Percentiles rank a stretch among this genome's conserved stretches.
Conservation (phyloP, 2,329 filamentous ascomycete species). For the Grosmannia clavigera region DNA sequence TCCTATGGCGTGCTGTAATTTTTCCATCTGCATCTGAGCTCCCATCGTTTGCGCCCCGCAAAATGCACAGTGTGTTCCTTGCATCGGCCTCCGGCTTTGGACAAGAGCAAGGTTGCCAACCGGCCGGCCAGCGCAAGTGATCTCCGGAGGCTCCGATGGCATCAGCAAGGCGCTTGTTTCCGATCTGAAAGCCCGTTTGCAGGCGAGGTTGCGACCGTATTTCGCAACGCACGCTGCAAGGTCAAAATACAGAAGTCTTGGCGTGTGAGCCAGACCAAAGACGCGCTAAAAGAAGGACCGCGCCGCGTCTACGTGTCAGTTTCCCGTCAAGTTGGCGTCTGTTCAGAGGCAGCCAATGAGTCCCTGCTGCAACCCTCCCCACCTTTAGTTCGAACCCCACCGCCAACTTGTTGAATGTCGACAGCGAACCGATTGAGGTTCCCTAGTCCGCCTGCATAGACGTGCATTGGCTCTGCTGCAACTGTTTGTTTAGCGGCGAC, state of each 20-base stretch:
- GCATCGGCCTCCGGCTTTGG: neutral
- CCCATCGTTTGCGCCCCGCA: neutral
- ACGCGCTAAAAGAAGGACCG: constrained; percentile 4
- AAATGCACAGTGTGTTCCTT: neutral
- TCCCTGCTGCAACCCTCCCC: constrained; percentile 2
- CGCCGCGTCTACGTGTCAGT: constrained; percentile 15
- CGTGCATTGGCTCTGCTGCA: neutral
- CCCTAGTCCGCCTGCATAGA: neutral
- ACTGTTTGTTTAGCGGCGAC: neutral
- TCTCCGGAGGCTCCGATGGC: neutral
- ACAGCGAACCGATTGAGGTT: constrained; percentile 16
- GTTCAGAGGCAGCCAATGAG: constrained; percentile 5
- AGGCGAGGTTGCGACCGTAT: neutral
- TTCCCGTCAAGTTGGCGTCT: constrained; percentile 15
- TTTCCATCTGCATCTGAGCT: too few relatives aligned
- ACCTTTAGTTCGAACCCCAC: neutral
- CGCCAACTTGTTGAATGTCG: constrained; percentile 12
- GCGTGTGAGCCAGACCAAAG: neutral
- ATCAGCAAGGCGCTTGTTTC: constrained; percentile 12
- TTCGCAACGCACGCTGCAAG: neutral
- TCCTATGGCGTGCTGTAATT: neutral
- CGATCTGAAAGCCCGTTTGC: neutral
- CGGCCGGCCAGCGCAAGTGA: neutral
- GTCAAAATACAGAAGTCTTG: neutral
- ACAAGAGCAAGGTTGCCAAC: neutral